Base-by-base conservation (phyloP, 192 early-diverging fungal genomes). In the Chytriomyces sp. region DNA sequence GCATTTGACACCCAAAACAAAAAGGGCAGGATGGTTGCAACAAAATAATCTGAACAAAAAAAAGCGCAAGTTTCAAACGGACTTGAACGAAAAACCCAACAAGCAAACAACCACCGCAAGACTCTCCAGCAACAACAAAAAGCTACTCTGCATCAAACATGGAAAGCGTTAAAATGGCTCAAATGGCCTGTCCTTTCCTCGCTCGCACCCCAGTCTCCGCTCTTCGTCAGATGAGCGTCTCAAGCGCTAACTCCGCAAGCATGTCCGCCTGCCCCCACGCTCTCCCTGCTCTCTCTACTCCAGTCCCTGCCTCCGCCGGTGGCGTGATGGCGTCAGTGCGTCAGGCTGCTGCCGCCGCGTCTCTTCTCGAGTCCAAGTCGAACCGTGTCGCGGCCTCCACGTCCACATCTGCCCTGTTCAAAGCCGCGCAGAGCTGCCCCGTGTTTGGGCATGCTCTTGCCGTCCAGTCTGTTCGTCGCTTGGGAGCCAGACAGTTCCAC, bases 361-460 rank as follows among this genome's bases (percentile, higher is more conserved):
- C 63, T 26, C 63, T 26, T 64, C 18, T 26, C 26, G 23, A 13
- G 11, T 35, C 63, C n/a, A 35, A 13, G 18, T 16, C 63, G 11
- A 20, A 16, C 35, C 57, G 23, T 16, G 10, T 23, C 45, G 45
- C 43, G 18, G 61, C 61, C 61, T 44, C 13, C 26, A 7, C 60
- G 43, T 18, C 67, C 61, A 57, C 67, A 3, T 72, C 72, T 57
- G 82, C 83, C 45, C 82, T 92, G 16, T 75, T 93, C 68, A 69
- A 66, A 35, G 86, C 86, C 79, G 92, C 92, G 43, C 81, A 89
- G 73, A 81, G 87, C 74, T 95, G 94, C 79, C 94, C 94, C 53
- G 88, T 95, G 70, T 94, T 95, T 92, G 86, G 88, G 68, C 88
- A 86, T 75, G 94, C 94, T 45, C 80, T 95, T 50, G 85, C 86